Conservation (phyloP, 2,329 filamentous ascomycete genomes). For the Nigrospora oryzae region DNA sequence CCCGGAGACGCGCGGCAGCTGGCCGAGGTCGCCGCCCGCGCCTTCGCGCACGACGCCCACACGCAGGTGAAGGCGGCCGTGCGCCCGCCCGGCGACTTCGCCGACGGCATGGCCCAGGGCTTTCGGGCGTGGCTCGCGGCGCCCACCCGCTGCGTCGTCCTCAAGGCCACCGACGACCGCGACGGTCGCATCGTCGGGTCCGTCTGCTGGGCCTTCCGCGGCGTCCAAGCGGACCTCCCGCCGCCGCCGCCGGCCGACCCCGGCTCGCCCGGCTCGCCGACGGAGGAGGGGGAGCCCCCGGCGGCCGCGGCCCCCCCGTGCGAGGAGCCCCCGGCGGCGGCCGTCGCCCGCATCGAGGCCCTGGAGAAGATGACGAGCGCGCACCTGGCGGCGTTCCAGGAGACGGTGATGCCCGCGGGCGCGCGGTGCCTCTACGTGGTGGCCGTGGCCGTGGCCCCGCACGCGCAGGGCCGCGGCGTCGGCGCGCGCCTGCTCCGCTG, state of each 20-base stretch:
- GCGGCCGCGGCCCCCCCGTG: too few relatives aligned
- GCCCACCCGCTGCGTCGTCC: conserved; percentile 14
- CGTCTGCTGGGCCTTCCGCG: conserved; percentile 22
- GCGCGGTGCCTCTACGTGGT: conserved; percentile 25
- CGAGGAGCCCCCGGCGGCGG: too few relatives aligned
- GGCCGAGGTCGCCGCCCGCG: conserved; percentile 17
- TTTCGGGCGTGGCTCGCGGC: conserved; percentile 12
- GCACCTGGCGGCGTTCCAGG: conserved; percentile 19
- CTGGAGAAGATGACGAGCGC: conserved; percentile 19
- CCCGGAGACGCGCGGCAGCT: conserved; percentile 21
- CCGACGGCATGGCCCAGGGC: conserved; percentile 11
- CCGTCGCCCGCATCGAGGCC: conserved; percentile 11
- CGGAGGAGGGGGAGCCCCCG: too few relatives aligned
- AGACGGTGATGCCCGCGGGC: conserved; percentile 13
- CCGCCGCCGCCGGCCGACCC: not conserved
- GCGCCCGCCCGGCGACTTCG: conserved; percentile 18
- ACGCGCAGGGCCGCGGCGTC: conserved; percentile 21
- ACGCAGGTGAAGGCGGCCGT: conserved; percentile 24
- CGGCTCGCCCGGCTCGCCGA: not conserved
- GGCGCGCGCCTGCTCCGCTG: conserved; percentile 22
- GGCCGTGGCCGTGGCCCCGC: conserved; percentile 20
- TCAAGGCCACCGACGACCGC: conserved; percentile 23
- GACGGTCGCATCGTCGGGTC: conserved; percentile 21
- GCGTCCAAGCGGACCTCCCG: conserved; percentile 8
- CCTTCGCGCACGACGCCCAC: conserved; percentile 21